Evolutionary conservation across 805 yeast species (phyloP).

Genomic region (Komagataella populi): DNA sequence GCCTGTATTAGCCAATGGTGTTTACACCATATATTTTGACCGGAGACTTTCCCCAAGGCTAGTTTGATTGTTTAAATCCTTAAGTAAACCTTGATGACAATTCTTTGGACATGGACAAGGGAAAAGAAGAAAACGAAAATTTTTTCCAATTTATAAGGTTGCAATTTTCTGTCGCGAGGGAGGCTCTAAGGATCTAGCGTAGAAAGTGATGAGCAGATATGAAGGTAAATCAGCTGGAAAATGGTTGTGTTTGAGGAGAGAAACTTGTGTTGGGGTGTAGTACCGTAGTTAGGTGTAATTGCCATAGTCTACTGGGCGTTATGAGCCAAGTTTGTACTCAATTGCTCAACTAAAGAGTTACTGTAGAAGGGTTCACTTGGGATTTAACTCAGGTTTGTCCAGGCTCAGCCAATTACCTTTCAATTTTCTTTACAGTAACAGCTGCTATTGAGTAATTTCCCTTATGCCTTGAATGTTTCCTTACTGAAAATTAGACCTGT

Average conservation of each 20-base stretch:
- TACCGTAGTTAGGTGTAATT: no score
- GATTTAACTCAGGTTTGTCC: neutral
- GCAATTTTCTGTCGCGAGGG: neutral
- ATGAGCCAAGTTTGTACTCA: neutral
- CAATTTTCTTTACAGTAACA: no score
- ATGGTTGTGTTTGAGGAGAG: no score
- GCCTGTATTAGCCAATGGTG: conserved; percentile 18
- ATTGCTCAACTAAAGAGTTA: neutral
- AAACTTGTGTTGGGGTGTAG: no score
- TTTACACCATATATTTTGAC: conserved; percentile 48
- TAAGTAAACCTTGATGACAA: conserved; percentile 67
- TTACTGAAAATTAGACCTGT: no score
- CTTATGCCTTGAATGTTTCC: no score
- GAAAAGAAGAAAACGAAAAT: conserved; percentile 9
- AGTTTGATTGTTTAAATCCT: conserved; percentile 18
- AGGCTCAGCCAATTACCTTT: neutral
- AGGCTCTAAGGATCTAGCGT: neutral
- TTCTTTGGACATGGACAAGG: conserved; percentile 58
- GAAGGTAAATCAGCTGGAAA: neutral
- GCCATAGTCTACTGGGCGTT: neutral
- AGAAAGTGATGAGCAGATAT: neutral
- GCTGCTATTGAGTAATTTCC: no score
- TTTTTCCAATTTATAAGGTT: neutral
- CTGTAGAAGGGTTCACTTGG: neutral
- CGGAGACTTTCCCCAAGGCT: conserved; percentile 89